These are phyloP conservation scores for Nothopassalora personata DNA, from an alignment of 2,329 filamentous ascomycete species.

Conservation along the genomic window DNA sequence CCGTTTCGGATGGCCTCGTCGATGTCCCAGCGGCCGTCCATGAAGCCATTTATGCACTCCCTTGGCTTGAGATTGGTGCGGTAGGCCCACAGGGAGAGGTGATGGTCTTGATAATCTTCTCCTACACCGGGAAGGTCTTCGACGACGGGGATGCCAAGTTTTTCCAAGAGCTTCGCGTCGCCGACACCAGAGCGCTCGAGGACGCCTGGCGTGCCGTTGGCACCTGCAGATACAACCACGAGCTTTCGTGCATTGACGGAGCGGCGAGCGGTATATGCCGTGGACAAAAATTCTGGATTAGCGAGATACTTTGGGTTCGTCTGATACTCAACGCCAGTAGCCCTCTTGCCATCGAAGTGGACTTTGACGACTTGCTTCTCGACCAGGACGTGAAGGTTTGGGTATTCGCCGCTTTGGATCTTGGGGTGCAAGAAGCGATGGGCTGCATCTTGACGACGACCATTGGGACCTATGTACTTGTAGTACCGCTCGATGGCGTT, in stretches of 20 bases:
- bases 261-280: conserved; percentile 36
- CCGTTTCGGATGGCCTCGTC: conserved; percentile 43
- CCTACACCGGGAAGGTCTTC: conserved; percentile 31
- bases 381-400: conserved; percentile 55
- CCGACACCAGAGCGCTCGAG: conserved; percentile 59
- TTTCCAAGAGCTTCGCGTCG: conserved; percentile 42
- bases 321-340: conserved; percentile 56
- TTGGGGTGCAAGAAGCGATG: conserved; percentile 51
- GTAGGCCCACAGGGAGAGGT: conserved; percentile 52
- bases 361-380: conserved; percentile 52
- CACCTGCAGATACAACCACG: conserved; percentile 56
- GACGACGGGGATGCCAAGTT: conserved; percentile 25
- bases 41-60: conserved; percentile 52
- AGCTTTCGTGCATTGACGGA: conserved; percentile 50
- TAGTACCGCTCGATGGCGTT: conserved; percentile 41
- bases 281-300: conserved; percentile 26
- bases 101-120: conserved; percentile 32
- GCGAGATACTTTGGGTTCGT: conserved; percentile 39
- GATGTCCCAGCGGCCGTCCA: conserved; percentile 46
- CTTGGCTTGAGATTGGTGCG: conserved; percentile 41
- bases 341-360: conserved; percentile 38
- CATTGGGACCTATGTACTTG: conserved; percentile 47
- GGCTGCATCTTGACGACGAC: conserved; percentile 54
- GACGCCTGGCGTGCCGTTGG: conserved; percentile 52
- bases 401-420: conserved; percentile 44